phyloP scores from a whole-genome alignment of 2,329 filamentous ascomycete species.

The Beauveria sp. region DNA sequence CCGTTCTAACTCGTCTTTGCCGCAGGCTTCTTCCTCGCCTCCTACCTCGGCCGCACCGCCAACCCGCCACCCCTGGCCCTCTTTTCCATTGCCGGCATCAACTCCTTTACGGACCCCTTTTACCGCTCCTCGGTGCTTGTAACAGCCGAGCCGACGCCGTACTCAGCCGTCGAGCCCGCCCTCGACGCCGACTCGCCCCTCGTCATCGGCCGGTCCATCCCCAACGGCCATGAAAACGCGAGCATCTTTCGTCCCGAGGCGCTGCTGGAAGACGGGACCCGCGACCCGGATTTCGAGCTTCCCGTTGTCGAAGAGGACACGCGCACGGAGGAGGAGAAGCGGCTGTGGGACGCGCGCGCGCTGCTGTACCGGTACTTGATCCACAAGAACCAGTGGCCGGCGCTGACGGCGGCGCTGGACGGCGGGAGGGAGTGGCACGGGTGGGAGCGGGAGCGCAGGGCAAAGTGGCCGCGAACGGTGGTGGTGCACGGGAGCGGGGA shows the following conservation, averaged over 20 bases:
- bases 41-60: constrained; percentile 22
- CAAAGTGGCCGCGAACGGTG: constrained; percentile 26
- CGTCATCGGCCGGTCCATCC: constrained; percentile 16
- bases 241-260: constrained; percentile 20
- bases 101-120: constrained; percentile 28
- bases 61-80: constrained; percentile 24
- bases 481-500: constrained; percentile 26
- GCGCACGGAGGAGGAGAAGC: background rate
- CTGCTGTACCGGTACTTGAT: constrained; percentile 27
- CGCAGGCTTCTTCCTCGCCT: constrained; percentile 25
- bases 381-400: constrained; percentile 22
- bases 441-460: constrained; percentile 10
- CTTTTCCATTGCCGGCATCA: constrained; percentile 27
- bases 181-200: constrained; percentile 16
- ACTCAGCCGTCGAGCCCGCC: constrained; percentile 18
- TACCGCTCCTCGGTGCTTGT: constrained; percentile 27
- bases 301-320: background rate
- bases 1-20: too few species aligned
- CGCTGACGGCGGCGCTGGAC: constrained; percentile 22
- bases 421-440: constrained; percentile 24
- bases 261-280: constrained; percentile 20
- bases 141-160: constrained; percentile 19
- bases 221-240: constrained; percentile 10
- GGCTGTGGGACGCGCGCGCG: constrained; percentile 12
- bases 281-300: constrained; percentile 17